A percentile compares a stretch with the other conserved stretches of the same genome.
Conservation (phyloP, 2,329 filamentous ascomycete species). For the Thielaviopsis ethacetica region DNA sequence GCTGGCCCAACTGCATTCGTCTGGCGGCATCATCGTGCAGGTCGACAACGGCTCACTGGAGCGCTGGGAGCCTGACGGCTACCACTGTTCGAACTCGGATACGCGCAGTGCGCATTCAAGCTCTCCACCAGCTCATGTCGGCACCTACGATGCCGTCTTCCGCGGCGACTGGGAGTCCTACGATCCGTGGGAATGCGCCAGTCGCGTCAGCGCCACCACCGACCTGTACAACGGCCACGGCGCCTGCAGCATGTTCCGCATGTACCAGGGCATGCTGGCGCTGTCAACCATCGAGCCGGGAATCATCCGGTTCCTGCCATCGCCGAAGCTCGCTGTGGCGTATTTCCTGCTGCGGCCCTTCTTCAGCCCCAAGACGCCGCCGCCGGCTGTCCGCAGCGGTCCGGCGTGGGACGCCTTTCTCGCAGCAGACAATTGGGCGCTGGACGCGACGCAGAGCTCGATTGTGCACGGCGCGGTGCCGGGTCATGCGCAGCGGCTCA, state of each 20-base stretch:
- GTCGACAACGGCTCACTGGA: constrained; percentile 56
- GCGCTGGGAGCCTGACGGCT: constrained; percentile 54
- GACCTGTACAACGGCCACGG: constrained; percentile 72
- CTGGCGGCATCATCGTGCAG: constrained; percentile 42
- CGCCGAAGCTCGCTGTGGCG: constrained; percentile 56
- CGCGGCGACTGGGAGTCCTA: constrained; percentile 51
- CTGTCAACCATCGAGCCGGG: constrained; percentile 41
- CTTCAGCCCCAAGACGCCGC: constrained; percentile 29
- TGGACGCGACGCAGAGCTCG: constrained; percentile 32
- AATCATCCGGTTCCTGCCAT: constrained; percentile 58
- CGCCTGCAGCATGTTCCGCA: constrained; percentile 68
- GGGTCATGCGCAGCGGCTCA: constrained; percentile 40
- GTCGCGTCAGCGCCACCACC: constrained; percentile 48
- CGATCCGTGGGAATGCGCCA: constrained; percentile 65
- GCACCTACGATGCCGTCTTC: constrained; percentile 38
- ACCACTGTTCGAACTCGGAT: constrained; percentile 23
- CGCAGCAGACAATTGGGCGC: constrained; percentile 27
- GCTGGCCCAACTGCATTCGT: constrained; percentile 26
- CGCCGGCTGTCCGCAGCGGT: constrained; percentile 24
- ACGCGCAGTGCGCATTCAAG: neutral
- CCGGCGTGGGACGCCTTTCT: constrained; percentile 35
- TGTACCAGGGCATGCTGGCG: constrained; percentile 55
- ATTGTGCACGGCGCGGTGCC: constrained; percentile 43
- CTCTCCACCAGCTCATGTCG: constrained; percentile 22
- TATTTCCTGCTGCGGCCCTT: constrained; percentile 55